phyloP scores from a whole-genome alignment of 2,329 filamentous ascomycete species.

The Calonectria ilicicola region DNA sequence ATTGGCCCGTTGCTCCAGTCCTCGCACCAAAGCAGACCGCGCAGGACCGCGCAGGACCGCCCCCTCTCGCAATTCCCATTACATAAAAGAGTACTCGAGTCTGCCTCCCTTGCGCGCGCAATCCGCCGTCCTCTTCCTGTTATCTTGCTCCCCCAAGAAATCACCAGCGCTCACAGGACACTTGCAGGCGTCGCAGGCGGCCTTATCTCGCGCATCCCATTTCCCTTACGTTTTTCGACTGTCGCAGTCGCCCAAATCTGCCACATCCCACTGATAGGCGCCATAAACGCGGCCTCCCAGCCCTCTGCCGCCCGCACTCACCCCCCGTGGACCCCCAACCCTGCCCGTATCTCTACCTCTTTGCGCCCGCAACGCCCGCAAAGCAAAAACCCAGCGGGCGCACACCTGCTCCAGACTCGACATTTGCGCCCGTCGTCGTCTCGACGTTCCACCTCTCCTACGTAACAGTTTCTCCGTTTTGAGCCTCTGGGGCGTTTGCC shows the following conservation, averaged over 20 bases:
- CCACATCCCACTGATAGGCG: slow-evolving; percentile 44
- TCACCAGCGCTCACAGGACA: slow-evolving; percentile 36
- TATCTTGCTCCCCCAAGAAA: slow-evolving; percentile 47
- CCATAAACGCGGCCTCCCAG: slow-evolving; percentile 42
- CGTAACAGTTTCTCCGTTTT: slow-evolving; percentile 51
- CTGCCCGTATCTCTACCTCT: slow-evolving; percentile 40
- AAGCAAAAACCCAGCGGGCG: slow-evolving; percentile 52
- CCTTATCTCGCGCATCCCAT: slow-evolving; percentile 47
- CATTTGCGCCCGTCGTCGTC: slow-evolving; percentile 45
- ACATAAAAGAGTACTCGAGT: slow-evolving; percentile 53
- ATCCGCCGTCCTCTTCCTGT: slow-evolving; percentile 38
- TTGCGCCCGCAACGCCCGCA: slow-evolving; percentile 52
- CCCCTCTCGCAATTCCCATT: slow-evolving; percentile 51
- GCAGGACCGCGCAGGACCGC: slow-evolving; percentile 35
- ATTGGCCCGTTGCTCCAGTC: slow-evolving; percentile 33
- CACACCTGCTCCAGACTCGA: slow-evolving; percentile 45
- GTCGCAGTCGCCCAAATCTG: slow-evolving; percentile 32
- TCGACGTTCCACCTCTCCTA: slow-evolving; percentile 46
- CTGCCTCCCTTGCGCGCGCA: slow-evolving; percentile 42
- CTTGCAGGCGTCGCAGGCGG: slow-evolving; percentile 37
- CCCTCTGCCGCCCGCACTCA: slow-evolving; percentile 29
- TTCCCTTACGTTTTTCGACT: slow-evolving; percentile 44
- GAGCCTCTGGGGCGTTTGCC: slow-evolving; percentile 51
- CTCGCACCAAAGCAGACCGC: slow-evolving; percentile 32
- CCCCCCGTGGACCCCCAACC: slow-evolving; percentile 47